phyloP scores from a whole-genome alignment of 805 yeast species.

The Monosporozyma aquatica region DNA sequence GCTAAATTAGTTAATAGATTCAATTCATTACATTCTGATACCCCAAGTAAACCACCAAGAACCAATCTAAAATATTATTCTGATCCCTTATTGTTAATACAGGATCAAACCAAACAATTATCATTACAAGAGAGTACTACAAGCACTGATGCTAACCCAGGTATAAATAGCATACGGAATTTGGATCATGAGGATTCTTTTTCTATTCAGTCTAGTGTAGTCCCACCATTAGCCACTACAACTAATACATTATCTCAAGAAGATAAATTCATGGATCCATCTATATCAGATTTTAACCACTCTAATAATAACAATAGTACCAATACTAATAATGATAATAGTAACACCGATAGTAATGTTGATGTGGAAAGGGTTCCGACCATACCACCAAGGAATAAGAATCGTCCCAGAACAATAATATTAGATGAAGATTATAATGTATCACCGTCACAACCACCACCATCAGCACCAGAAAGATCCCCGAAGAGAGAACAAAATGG shows the following conservation, averaged over 20 bases:
- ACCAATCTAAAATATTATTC: not conserved
- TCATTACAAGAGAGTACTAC: slow-evolving; percentile 6
- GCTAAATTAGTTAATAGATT: slow-evolving; percentile 19
- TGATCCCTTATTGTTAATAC: not conserved
- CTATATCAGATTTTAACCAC: slow-evolving; percentile 17
- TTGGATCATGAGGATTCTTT: slow-evolving; percentile 7
- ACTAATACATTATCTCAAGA: slow-evolving; percentile 12
- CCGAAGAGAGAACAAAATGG: not conserved
- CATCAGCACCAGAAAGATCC: not conserved
- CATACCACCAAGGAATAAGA: slow-evolving; percentile 28
- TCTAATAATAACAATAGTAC: slow-evolving; percentile 9
- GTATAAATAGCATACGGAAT: slow-evolving; percentile 1
- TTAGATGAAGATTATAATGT: slow-evolving; percentile 6
- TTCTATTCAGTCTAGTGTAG: slow-evolving; percentile 22
- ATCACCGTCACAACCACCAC: not conserved
- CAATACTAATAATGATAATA: too few relatives aligned
- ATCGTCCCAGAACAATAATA: slow-evolving; percentile 26
- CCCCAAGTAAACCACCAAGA: slow-evolving; percentile 2
- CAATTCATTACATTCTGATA: slow-evolving; percentile 8
- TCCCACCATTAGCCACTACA: slow-evolving; percentile 21
- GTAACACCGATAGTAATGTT: slow-evolving; percentile 19
- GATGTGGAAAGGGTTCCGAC: slow-evolving; percentile 22
- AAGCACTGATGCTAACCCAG: too few relatives aligned
- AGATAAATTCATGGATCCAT: slow-evolving; percentile 13
- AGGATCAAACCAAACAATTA: slow-evolving; percentile 2